Evolutionary conservation across 2,329 filamentous ascomycete species (phyloP).

Genomic region (Clarireedia monteithiana): DNA sequence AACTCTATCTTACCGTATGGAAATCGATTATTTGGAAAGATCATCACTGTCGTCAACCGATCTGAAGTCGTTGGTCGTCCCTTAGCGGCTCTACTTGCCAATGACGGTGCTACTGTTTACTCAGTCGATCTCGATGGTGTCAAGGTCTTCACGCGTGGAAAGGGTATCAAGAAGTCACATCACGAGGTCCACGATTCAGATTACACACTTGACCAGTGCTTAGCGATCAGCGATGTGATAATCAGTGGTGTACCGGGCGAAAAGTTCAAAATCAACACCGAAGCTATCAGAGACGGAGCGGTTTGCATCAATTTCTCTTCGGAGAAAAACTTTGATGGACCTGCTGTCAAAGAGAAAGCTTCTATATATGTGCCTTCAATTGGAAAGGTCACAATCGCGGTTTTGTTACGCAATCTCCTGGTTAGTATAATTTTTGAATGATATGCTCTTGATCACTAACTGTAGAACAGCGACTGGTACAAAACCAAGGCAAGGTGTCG

Average conservation of each 20-base stretch:
- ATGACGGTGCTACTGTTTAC: slow-evolving; percentile 93
- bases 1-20: slow-evolving; percentile 90
- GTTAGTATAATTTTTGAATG: slow-evolving; percentile 6
- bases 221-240: slow-evolving; percentile 86
- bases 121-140: slow-evolving; percentile 88
- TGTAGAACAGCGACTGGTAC: slow-evolving; percentile 1
- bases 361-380: slow-evolving; percentile 96
- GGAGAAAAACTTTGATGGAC: slow-evolving; percentile 81
- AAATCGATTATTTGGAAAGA: slow-evolving; percentile 87
- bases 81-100: slow-evolving; percentile 84
- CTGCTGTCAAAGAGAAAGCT: slow-evolving; percentile 87
- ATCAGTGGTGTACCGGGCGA: slow-evolving; percentile 88
- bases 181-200: slow-evolving; percentile 77
- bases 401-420: slow-evolving; percentile 80
- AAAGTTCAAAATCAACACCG: slow-evolving; percentile 80
- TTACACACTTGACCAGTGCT: slow-evolving; percentile 72
- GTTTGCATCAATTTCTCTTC: slow-evolving; percentile 99
- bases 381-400: slow-evolving; percentile 93
- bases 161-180: slow-evolving; percentile 74
- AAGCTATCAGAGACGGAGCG: slow-evolving; percentile 77
- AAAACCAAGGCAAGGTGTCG: background rate
- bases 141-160: slow-evolving; percentile 84
- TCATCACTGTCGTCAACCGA: slow-evolving; percentile 92
- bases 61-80: slow-evolving; percentile 93
- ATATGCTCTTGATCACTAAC: background rate